phyloP scores from a whole-genome alignment of 371 early-diverging fungal species.

The Syncephalastrum monosporum region DNA sequence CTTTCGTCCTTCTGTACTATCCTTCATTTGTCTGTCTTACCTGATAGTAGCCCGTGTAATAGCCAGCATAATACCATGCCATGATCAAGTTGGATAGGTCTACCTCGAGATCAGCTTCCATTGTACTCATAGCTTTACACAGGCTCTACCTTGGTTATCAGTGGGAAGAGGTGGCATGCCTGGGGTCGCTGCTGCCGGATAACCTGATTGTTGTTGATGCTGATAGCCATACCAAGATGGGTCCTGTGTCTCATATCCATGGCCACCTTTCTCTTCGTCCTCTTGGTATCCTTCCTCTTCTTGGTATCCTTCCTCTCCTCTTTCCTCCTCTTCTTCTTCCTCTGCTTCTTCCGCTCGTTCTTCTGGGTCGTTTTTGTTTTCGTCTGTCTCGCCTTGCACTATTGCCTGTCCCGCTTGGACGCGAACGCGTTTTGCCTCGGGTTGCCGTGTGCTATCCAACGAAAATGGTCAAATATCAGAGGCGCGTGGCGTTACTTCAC shows the following conservation, averaged over 20 bases:
- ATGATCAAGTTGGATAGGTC: conserved; percentile 57
- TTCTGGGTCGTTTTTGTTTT: neutral
- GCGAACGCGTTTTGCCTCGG: too few relatives aligned
- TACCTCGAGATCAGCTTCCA: neutral
- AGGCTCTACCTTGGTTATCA: too few relatives aligned
- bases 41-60: conserved; percentile 72
- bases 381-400: neutral
- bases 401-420: too few relatives aligned
- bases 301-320: neutral
- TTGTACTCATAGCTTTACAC: neutral
- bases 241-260: conserved; percentile 28
- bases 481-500: too few relatives aligned
- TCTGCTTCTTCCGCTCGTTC: neutral
- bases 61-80: conserved; percentile 78
- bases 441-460: too few relatives aligned
- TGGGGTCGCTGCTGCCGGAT: too few relatives aligned
- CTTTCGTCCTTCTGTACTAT: too few relatives aligned
- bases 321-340: too few relatives aligned
- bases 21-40: conserved; percentile 11
- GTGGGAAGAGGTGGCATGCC: too few relatives aligned
- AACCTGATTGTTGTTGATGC: too few relatives aligned
- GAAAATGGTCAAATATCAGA: too few relatives aligned
- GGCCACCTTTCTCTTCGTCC: neutral
- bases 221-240: conserved; percentile 11
- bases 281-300: conserved; percentile 3